Evolutionary conservation across 1,284 basidiomycete genomes (phyloP).

Genomic region (Cystobasidium sp.): DNA sequence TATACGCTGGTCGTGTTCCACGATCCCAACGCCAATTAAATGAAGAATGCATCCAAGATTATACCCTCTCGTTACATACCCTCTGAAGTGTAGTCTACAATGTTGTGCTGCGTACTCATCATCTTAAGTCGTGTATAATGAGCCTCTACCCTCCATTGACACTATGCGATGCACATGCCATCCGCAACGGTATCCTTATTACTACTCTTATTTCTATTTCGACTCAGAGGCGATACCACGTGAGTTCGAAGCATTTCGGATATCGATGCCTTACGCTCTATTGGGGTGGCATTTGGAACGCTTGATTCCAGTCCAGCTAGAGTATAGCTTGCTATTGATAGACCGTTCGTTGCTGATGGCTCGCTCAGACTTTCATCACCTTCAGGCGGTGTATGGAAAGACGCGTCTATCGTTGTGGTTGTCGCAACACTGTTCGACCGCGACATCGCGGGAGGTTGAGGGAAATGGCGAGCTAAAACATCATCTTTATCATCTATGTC

Average conservation of each 20-base stretch:
- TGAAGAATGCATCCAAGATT: neutral
- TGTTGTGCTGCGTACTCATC: neutral
- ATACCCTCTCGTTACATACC: constrained; percentile 24
- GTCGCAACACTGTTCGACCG: constrained; percentile 30
- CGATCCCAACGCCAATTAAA: constrained; percentile 13
- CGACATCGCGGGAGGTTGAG: constrained; percentile 24
- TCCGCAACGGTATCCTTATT: neutral
- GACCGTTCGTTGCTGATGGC: neutral
- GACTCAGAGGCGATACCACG: constrained; percentile 7
- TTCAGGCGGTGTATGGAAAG: too few species aligned
- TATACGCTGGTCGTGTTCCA: constrained; percentile 43
- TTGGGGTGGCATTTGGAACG: neutral
- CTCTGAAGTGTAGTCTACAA: neutral
- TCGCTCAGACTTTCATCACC: too few species aligned
- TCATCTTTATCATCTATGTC: neutral
- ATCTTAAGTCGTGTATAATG: neutral
- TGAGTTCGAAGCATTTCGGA: constrained; percentile 1
- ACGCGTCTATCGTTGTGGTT: neutral
- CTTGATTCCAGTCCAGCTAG: neutral
- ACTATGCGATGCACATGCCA: neutral
- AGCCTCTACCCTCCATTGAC: neutral
- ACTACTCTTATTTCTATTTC: neutral
- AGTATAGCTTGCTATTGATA: neutral
- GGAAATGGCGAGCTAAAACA: constrained; percentile 18
- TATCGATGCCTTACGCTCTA: neutral